phyloP scores from a whole-genome alignment of 768 basidiomycete genomes.

The Kwoniella dendrophila region DNA sequence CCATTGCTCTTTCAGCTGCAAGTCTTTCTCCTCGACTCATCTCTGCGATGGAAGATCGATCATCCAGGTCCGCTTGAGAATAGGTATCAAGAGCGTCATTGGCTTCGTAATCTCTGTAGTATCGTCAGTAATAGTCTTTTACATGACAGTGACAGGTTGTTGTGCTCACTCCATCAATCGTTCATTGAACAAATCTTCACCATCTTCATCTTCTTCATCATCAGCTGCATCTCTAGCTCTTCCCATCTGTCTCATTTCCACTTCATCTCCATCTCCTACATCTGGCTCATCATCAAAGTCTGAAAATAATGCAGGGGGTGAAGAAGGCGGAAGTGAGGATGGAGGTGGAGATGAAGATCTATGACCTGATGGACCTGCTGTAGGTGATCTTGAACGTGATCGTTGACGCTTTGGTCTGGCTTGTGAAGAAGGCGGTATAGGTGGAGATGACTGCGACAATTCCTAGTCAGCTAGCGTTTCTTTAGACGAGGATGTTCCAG shows the following conservation, averaged over 20 bases:
- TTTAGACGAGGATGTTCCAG: background rate
- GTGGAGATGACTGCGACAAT: constrained; percentile 43
- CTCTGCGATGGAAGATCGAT: constrained; percentile 58
- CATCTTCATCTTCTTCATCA: constrained; percentile 76
- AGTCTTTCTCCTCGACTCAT: constrained; percentile 58
- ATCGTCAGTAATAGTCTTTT: background rate
- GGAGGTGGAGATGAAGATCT: constrained; percentile 56
- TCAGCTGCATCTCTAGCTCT: constrained; percentile 62
- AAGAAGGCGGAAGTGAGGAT: constrained; percentile 82
- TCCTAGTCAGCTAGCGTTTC: background rate
- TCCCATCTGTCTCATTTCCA: constrained; percentile 49
- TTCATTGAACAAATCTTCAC: constrained; percentile 92
- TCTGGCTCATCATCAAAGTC: constrained; percentile 78
- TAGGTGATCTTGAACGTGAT: constrained; percentile 31
- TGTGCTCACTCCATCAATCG: constrained; percentile 67
- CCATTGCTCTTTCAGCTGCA: constrained; percentile 84
- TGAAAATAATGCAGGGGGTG: constrained; percentile 77
- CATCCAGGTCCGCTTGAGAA: constrained; percentile 83
- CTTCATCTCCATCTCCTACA: constrained; percentile 62
- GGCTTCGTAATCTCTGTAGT: constrained; percentile 72
- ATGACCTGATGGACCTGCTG: constrained; percentile 44
- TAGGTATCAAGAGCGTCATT: constrained; percentile 84
- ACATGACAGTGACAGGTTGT: background rate
- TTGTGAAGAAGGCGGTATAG: constrained; percentile 47
- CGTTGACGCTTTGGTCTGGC: constrained; percentile 50